Conservation (phyloP, 2,329 filamentous ascomycete genomes). For the Aspergillus persii region DNA sequence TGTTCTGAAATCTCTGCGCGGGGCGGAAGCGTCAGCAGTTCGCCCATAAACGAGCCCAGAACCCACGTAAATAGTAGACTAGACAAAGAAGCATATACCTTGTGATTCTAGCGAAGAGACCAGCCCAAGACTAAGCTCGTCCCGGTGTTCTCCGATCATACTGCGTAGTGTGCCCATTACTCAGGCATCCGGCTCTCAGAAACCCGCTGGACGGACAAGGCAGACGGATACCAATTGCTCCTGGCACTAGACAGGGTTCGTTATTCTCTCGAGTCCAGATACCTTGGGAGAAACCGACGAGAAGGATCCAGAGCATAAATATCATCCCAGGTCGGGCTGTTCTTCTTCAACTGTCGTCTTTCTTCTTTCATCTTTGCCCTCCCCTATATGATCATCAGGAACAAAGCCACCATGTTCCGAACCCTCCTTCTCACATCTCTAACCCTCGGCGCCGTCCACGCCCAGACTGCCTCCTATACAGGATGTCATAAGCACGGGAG, state of each 20-base stretch:
- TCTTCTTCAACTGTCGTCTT: neutral
- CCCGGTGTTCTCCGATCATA: neutral
- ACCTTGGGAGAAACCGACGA: neutral
- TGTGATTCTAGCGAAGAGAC: neutral
- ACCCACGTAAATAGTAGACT: too few species aligned
- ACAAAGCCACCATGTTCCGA: slow-evolving; percentile 1
- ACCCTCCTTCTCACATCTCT: slow-evolving; percentile 2
- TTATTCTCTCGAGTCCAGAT: neutral
- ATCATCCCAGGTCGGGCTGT: neutral
- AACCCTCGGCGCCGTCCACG: slow-evolving; percentile 3
- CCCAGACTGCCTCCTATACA: slow-evolving; percentile 11
- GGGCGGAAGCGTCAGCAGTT: neutral
- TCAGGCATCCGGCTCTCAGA: neutral
- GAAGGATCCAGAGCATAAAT: neutral
- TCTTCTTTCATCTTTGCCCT: neutral
- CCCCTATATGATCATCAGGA: neutral
- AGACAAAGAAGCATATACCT: too few species aligned
- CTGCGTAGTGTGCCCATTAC: neutral
- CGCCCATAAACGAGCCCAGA: too few species aligned
- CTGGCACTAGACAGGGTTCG: neutral
- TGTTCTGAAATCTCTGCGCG: slow-evolving; percentile 2
- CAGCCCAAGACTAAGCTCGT: neutral
- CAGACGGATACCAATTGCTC: neutral
- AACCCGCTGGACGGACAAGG: neutral
- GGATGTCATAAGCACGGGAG: slow-evolving; percentile 33